A percentile compares a stretch with the other conserved stretches of the same genome.
Evolutionary conservation across 345 rosid species (phyloP).

Genomic region (Eucalyptus cladocalyx): DNA sequence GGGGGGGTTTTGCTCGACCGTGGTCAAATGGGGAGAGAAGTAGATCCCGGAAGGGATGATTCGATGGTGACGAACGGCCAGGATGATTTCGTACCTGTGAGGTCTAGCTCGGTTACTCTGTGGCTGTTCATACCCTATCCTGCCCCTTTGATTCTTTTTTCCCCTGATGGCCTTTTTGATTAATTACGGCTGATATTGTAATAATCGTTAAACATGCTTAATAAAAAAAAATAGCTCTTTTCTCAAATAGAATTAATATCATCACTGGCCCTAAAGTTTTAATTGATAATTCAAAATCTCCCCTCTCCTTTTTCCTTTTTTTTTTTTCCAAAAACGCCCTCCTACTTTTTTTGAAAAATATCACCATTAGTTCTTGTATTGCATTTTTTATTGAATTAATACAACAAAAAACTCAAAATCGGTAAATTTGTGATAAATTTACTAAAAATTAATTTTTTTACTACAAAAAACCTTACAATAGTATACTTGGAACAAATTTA

Average conservation of each 20-base stretch:
- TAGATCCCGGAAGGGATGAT: neutral
- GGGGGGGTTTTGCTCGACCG: neutral
- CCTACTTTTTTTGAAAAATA: neutral
- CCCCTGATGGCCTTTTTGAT: neutral
- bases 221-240: neutral
- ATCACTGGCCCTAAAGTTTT: neutral
- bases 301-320: neutral
- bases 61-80: neutral
- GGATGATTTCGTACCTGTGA: neutral
- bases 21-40: neutral
- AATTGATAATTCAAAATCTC: neutral
- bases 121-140: neutral
- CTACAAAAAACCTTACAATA: accelerated
- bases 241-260: neutral
- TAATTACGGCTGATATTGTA: neutral
- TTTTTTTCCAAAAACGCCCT: neutral
- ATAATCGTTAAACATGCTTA: neutral
- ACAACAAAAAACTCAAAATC: too few species aligned
- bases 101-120: neutral
- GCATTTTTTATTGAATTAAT: neutral
- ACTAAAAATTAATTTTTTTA: too few species aligned
- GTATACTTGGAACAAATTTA: too few species aligned
- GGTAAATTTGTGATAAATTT: too few species aligned
- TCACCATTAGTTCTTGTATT: neutral
- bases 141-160: neutral